A percentile compares a stretch with the other conserved stretches of the same genome.
phyloP scores from a whole-genome alignment of 345 rosid genomes.

The Linum tenue region DNA sequence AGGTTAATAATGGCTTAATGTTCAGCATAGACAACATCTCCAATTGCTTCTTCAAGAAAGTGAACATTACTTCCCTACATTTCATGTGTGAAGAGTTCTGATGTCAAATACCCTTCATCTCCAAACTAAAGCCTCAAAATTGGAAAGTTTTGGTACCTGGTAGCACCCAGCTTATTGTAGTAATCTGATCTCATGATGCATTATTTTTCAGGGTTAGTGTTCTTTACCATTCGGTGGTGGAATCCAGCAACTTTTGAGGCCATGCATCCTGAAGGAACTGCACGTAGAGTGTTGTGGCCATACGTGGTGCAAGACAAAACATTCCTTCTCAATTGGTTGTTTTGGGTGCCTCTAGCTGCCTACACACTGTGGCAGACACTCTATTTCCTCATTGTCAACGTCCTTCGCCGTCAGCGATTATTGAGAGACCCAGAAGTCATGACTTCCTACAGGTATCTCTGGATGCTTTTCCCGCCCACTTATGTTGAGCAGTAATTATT shows the following conservation, averaged over 20 bases:
- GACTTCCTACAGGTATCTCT: slow-evolving; percentile 82
- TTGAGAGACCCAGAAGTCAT: slow-evolving; percentile 96
- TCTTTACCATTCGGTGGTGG: slow-evolving; percentile 98
- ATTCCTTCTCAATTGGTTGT: slow-evolving; percentile 79
- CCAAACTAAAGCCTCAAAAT: neutral
- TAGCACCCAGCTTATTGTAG: neutral
- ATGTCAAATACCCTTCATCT: neutral
- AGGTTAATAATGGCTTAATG: neutral
- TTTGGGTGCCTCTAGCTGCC: slow-evolving; percentile 70
- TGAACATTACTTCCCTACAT: neutral
- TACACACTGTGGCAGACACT: slow-evolving; percentile 88
- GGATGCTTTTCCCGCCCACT: neutral
- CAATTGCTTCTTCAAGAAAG: neutral
- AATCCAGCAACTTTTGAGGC: slow-evolving; percentile 83
- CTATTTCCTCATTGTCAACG: slow-evolving; percentile 84
- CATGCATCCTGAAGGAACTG: slow-evolving; percentile 76
- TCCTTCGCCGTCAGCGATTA: slow-evolving; percentile 79
- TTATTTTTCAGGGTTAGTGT: slow-evolving; percentile 58
- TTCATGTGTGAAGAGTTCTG: neutral
- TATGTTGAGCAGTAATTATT: neutral
- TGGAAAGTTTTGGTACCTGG: neutral
- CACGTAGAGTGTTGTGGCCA: slow-evolving; percentile 70
- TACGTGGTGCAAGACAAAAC: slow-evolving; percentile 62
- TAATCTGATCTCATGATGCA: neutral
- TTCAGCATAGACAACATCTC: neutral